Evolutionary conservation across 2,329 filamentous ascomycete genomes (phyloP).

Genomic region (Apiospora phragmitis): DNA sequence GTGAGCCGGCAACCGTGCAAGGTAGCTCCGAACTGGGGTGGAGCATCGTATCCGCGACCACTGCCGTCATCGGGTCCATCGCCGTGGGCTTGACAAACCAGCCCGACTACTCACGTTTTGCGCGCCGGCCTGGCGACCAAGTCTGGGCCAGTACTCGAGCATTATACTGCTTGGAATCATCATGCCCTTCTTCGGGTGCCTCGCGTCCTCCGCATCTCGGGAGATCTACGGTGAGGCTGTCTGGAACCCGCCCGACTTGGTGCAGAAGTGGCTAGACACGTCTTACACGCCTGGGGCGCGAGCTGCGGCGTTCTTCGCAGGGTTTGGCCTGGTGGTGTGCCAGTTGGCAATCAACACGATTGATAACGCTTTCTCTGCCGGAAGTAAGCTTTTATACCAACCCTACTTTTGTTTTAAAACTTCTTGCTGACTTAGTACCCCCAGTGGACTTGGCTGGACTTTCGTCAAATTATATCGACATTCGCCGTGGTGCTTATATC

Average conservation of each 20-base stretch:
- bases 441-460: slow-evolving; percentile 76
- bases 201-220: slow-evolving; percentile 71
- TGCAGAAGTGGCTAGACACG: slow-evolving; percentile 63
- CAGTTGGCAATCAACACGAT: slow-evolving; percentile 87
- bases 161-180: slow-evolving; percentile 72
- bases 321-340: slow-evolving; percentile 60
- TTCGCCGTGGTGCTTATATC: slow-evolving; percentile 83
- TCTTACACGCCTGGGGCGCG: slow-evolving; percentile 68
- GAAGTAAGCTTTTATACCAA: slow-evolving; percentile 46
- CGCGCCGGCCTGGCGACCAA: slow-evolving; percentile 71
- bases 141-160: slow-evolving; percentile 75
- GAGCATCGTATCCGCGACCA: slow-evolving; percentile 69
- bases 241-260: slow-evolving; percentile 71
- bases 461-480: slow-evolving; percentile 79
- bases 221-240: slow-evolving; percentile 67
- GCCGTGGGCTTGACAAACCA: slow-evolving; percentile 82
- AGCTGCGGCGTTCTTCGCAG: slow-evolving; percentile 60
- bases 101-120: slow-evolving; percentile 84
- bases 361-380: slow-evolving; percentile 80
- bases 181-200: slow-evolving; percentile 82
- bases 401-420: accelerated
- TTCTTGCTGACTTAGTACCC: neutral
- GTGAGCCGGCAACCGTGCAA: neutral
- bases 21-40: slow-evolving; percentile 61
- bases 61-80: slow-evolving; percentile 72